Conservation (phyloP, 441 rosid species). For the Euphorbia schlechtendalii region DNA sequence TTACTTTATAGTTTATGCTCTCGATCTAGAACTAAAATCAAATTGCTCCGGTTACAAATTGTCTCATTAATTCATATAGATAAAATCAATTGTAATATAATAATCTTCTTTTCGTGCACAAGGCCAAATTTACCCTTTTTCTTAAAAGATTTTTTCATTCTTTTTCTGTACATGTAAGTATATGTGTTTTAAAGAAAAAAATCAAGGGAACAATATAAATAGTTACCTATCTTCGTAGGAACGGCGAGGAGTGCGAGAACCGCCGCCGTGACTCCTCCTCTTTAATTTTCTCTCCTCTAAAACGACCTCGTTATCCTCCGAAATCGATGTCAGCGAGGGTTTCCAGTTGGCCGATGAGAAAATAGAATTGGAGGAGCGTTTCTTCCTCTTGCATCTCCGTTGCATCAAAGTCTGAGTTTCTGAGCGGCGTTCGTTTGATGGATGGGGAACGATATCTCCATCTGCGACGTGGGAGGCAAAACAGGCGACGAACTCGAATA, state of each 20-base stretch:
- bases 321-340: constrained; percentile 51
- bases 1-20: no score
- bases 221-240: constrained; percentile 34
- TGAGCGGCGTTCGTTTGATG: constrained; percentile 13
- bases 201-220: no score
- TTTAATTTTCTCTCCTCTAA: constrained; percentile 28
- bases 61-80: no score
- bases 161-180: no score
- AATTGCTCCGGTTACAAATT: no score
- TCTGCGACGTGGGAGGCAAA: constrained; percentile 28
- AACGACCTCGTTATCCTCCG: constrained; percentile 39
- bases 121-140: no score
- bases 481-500: constrained; percentile 27
- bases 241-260: constrained; percentile 24
- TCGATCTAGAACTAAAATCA: no score
- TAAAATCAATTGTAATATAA: no score
- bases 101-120: no score
- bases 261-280: constrained; percentile 23
- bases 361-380: constrained; percentile 11
- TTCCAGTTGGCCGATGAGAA: constrained; percentile 39
- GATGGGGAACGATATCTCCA: background rate
- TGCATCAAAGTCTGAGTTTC: constrained; percentile 28
- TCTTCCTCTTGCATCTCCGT: constrained; percentile 29
- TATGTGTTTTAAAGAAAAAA: no score
- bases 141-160: no score